A percentile compares a stretch with the other conserved stretches of the same genome.
Evolutionary conservation across 352 stramenopile genomes (phyloP).

Genomic region (Phytophthora pluvialis): DNA sequence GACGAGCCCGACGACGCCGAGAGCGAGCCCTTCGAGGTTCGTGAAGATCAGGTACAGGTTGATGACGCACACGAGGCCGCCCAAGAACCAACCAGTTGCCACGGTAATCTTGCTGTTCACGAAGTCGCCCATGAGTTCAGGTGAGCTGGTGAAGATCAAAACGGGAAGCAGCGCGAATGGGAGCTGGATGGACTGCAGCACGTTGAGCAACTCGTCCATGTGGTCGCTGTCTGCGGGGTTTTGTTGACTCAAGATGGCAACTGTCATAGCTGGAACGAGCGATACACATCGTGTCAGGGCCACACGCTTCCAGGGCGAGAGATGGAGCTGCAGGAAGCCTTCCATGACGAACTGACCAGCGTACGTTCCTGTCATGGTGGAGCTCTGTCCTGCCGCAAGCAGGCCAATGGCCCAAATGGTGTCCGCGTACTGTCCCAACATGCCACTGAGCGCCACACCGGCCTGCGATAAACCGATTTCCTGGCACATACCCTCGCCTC

Average conservation of each 20-base stretch:
- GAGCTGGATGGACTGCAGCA: constrained; percentile 92
- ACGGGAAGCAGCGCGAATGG: constrained; percentile 84
- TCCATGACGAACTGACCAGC: constrained; percentile 90
- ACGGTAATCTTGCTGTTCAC: constrained; percentile 54
- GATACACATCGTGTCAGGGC: constrained; percentile 90
- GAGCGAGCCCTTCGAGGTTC: constrained; percentile 57
- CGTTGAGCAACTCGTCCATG: constrained; percentile 92
- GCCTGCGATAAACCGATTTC: constrained; percentile 90
- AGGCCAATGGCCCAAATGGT: constrained; percentile 94
- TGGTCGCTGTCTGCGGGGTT: constrained; percentile 80
- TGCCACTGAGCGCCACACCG: constrained; percentile 72
- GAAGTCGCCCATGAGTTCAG: constrained; percentile 80
- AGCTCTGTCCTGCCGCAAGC: constrained; percentile 93
- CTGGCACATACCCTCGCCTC: constrained; percentile 73
- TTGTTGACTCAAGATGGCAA: constrained; percentile 85
- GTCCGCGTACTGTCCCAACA: constrained; percentile 82
- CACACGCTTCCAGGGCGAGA: constrained; percentile 86
- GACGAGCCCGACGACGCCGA: constrained; percentile 39
- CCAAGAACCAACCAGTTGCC: constrained; percentile 56
- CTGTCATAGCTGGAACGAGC: constrained; percentile 86
- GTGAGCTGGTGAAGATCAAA: constrained; percentile 85
- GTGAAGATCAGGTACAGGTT: constrained; percentile 79
- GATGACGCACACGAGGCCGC: constrained; percentile 68
- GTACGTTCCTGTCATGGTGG: constrained; percentile 97
- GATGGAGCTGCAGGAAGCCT: constrained; percentile 92